phyloP scores from a whole-genome alignment of 306 rosid species.

The Chamaecrista fasciculata region DNA sequence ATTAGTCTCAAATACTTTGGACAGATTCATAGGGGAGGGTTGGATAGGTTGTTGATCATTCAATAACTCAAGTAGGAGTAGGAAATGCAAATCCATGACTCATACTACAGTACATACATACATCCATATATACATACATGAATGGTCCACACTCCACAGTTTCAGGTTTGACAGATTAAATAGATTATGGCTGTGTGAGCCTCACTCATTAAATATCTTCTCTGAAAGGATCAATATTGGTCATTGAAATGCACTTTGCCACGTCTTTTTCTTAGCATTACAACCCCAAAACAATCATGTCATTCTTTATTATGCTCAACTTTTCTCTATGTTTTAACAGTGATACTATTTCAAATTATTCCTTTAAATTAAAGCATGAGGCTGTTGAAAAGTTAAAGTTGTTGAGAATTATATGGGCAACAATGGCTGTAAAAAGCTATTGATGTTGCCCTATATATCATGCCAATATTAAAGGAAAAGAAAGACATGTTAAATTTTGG shows the following conservation, averaged over 20 bases:
- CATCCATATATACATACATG: no score
- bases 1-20: neutral
- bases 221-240: constrained; percentile 31
- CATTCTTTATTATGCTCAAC: constrained; percentile 22
- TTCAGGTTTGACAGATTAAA: constrained; percentile 38
- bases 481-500: constrained; percentile 23
- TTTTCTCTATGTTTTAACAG: constrained; percentile 27
- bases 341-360: constrained; percentile 7
- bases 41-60: constrained; percentile 21
- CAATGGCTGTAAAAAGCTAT: constrained; percentile 26
- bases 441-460: constrained; percentile 36
- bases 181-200: no score
- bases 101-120: no score
- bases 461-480: constrained; percentile 36
- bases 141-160: constrained; percentile 9
- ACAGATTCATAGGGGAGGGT: neutral
- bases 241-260: constrained; percentile 25
- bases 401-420: constrained; percentile 11
- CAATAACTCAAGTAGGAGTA: neutral
- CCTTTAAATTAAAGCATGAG: constrained; percentile 35
- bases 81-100: no score
- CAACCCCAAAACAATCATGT: constrained; percentile 20
- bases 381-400: constrained; percentile 22
- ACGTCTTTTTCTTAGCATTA: constrained; percentile 33
- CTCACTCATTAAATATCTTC: constrained; percentile 33